Base-by-base conservation (phyloP, 345 rosid genomes). In the Moringa oleifera region DNA sequence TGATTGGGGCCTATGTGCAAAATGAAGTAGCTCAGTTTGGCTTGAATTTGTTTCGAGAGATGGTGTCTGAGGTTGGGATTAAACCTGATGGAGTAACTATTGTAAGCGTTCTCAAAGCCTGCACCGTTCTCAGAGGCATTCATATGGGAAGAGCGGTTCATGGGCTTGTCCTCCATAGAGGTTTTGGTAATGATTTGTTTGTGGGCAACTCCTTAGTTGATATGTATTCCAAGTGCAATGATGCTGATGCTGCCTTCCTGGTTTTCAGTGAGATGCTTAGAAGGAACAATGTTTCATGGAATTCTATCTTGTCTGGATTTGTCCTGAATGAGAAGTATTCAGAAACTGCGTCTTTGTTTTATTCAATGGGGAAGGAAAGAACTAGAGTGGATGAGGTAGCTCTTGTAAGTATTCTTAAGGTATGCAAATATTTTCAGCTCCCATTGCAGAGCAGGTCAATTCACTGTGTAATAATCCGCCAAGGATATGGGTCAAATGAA, bases 221-320 rank as follows among this genome's bases (percentile, higher is more conserved):
- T 68, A 78, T 82, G 85, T 90, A 85, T 70, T 77, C 82, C 0
- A 82, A 82, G 71, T 82, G 84, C 0, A 19, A 49, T 8, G 84
- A 81, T 64, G 62, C 67, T 20, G 75, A 46, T 49, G 76, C 92
- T 59, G 92, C 90, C 5, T 64, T 59, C 62, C 55, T 55, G 51
- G 82, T 85, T 45, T 87, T 85, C 68, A 50, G 62, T 45, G 80
- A 68, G 69, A 78, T 71, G 53, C 59, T 72, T 55, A 36, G 3
- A 57, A 68, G 67, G 73, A 85, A 85, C 72, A 72, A 25, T 0
- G 81, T 85, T 68, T 82, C 87, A 0, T 85, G 92, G 97, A 90
- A 85, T 71, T 82, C 85, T 7, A 69, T 84, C 61, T 57, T 82
- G 59, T 77, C 86, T 31, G 90, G 95, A 55, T 80, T 75, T 51